Evolutionary conservation across 257 asterid species (phyloP).

Genomic region (Ilex aquifolium): DNA sequence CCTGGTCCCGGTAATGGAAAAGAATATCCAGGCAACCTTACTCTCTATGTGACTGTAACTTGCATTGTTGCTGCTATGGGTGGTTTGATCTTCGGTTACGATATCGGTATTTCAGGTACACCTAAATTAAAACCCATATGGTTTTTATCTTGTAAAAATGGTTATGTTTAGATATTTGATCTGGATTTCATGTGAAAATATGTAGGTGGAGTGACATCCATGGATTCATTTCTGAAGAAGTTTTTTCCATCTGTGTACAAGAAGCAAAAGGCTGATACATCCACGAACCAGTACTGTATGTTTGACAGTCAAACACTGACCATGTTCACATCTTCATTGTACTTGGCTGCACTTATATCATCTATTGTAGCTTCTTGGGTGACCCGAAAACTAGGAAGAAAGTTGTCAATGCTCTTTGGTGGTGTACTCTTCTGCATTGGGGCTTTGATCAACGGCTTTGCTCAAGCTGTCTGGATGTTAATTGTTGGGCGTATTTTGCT

Average conservation of each 20-base stretch:
- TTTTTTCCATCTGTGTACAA: constrained; percentile 59
- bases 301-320: constrained; percentile 68
- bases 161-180: too few species aligned
- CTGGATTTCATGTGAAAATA: not conserved
- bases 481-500: constrained; percentile 74
- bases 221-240: constrained; percentile 61
- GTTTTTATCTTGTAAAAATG: not conserved
- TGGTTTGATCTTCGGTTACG: constrained; percentile 85
- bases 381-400: constrained; percentile 62
- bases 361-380: constrained; percentile 63
- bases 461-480: constrained; percentile 58
- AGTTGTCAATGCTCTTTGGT: constrained; percentile 68
- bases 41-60: constrained; percentile 51
- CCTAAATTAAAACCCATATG: not conserved
- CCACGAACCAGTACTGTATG: constrained; percentile 76
- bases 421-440: constrained; percentile 70
- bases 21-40: constrained; percentile 70
- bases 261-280: constrained; percentile 35
- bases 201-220: constrained; percentile 85
- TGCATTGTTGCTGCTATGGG: constrained; percentile 96
- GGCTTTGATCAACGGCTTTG: constrained; percentile 68
- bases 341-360: constrained; percentile 69
- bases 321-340: constrained; percentile 77
- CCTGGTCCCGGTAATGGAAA: constrained; percentile 39
- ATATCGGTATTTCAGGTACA: constrained; percentile 82